Evolutionary conservation across 805 yeast genomes (phyloP), one percentile per base, ranked within the genome.

Genomic region (Cyberlindnera saturnus): DNA sequence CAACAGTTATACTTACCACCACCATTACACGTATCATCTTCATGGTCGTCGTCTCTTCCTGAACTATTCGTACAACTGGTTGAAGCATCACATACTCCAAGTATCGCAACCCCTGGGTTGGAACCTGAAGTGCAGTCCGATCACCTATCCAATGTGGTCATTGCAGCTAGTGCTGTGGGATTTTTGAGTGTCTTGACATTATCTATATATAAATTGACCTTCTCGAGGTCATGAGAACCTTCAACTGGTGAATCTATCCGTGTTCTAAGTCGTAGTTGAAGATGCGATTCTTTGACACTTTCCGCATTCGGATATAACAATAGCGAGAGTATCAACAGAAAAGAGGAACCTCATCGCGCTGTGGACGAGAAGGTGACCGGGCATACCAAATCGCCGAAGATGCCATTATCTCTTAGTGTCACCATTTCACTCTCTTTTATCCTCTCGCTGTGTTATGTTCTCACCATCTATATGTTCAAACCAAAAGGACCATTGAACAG

Each of bases 11-110:
- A 63, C 45, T 60, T 93, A 14, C 80, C 82, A 10, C 86, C 93
- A 4, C 99, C 99, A 0, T 64, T 93, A 48, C 98, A 93, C 57
- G 85, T 91, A 2, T 86, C 96, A 0, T 85, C 95, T 0, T 73
- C 81, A 11, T 93, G 99, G 99, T 73, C 86, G 2, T 75, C 95
- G 1, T 86, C 96, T 0, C 61, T 91, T 32, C 79, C 81, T 48
- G 98, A 95, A 52, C 66, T 93, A 17, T 86, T 91, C 59, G 81
- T 85, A 20, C 95, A 86, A 53, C 62, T 93, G 19, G 95, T 90
- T 0, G 95, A 88, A 51, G 93, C 95, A 0, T 96, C 98, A 0
- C 77, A 81, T 45, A 66, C 65, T 33, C 99, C 99, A 0, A 76
- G 81, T 34, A 61, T 72, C 6, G 84, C 88, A 6, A 91, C 98